These are phyloP conservation scores for Paragyromitra xinjiangensis DNA, from an alignment of 495 filamentous ascomycete species.

Conservation along the genomic window DNA sequence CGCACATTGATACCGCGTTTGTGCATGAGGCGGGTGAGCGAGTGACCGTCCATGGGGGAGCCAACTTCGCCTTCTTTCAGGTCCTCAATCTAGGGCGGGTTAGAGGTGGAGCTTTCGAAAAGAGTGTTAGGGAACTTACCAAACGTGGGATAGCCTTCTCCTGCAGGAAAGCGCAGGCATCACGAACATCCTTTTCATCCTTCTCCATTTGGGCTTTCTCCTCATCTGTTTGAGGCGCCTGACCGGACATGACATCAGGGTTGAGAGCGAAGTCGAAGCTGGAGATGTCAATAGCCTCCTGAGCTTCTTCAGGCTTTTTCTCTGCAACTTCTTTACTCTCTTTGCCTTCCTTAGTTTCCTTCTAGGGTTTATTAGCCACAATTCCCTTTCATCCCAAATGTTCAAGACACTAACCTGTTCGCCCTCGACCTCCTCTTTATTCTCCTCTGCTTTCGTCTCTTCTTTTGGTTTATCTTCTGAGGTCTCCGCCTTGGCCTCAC, in stretches of 20 bases:
- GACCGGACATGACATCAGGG: conserved; percentile 93
- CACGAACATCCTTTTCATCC: conserved; percentile 89
- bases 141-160: conserved; percentile 76
- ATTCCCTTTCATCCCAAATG: neutral
- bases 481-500: conserved; percentile 39
- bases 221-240: conserved; percentile 85
- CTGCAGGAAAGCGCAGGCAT: conserved; percentile 79
- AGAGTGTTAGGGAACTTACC: conserved; percentile 48
- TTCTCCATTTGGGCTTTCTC: conserved; percentile 84
- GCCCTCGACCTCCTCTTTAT: conserved; percentile 5
- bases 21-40: conserved; percentile 86
- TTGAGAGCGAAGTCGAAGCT: conserved; percentile 89
- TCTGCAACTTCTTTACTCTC: conserved; percentile 42
- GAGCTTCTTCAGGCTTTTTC: conserved; percentile 57
- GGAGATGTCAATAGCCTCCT: conserved; percentile 78
- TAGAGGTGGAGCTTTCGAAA: conserved; percentile 25
- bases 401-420: conserved; percentile 30
- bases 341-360: conserved; percentile 27
- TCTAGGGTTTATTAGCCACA: conserved; percentile 14
- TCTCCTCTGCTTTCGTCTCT: conserved; percentile 50
- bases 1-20: conserved; percentile 97
- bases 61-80: conserved; percentile 91
- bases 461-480: conserved; percentile 43
- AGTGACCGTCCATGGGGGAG: conserved; percentile 97
- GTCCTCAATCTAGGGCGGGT: conserved; percentile 70